Base-by-base conservation (phyloP, 108 stramenopile species). In the Asterionellopsis glacialis region DNA sequence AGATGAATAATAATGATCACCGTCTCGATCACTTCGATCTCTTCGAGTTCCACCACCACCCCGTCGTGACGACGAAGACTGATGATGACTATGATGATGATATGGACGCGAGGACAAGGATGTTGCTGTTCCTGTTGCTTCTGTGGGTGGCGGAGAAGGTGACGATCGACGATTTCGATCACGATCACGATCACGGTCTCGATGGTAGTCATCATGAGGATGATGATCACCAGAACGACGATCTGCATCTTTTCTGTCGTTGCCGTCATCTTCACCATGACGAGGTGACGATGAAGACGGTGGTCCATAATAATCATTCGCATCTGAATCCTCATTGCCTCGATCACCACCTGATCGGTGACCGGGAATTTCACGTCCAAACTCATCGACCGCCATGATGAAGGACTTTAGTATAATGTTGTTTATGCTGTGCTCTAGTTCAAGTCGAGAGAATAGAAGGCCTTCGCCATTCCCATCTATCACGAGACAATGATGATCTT, bases 351-450 rank as follows among this genome's bases (percentile, higher is more conserved):
- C 68, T 23, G 66, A 61, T 14, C 67, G 62, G 13, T 41, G 63
- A 11, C 51, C 68, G 13, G 73, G 78, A 63, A 83, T 71, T 51
- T 68, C 79, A 23, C 89, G 77, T n/a, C 89, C 89, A 72, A 90
- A 90, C 68, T 90, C 85, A 55, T 90, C 89, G 40, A 90, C 67
- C 23, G 82, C 61, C 72, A 74, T 77, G 51, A 51, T n/a, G n/a
- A n/a, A n/a, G n/a, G n/a, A n/a, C n/a, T n/a, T n/a, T n/a, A n/a
- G n/a, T n/a, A n/a, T n/a, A n/a, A n/a, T n/a, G n/a, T n/a, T n/a
- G n/a, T n/a, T n/a, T n/a, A n/a, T n/a, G n/a, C n/a, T n/a, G n/a
- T n/a, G n/a, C n/a, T n/a, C n/a, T n/a, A n/a, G n/a, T n/a, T n/a
- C n/a, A n/a, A n/a, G n/a, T n/a, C n/a, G n/a, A n/a, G n/a, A n/a